These are phyloP conservation scores for Pseudonectria foliicola DNA, from an alignment of 2,329 filamentous ascomycete genomes.

Conservation along the genomic window DNA sequence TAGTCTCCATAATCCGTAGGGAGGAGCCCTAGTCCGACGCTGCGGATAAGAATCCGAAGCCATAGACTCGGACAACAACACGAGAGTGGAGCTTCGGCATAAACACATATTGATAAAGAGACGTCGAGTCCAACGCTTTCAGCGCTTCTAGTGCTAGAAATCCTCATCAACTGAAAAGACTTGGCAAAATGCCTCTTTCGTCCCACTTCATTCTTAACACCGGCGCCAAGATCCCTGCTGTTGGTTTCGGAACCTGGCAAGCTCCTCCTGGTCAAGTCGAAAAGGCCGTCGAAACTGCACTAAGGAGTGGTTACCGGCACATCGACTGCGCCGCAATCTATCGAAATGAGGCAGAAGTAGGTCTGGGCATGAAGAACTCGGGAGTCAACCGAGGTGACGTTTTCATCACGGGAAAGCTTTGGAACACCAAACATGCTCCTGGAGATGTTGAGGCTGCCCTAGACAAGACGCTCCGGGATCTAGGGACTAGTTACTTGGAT, in stretches of 20 bases:
- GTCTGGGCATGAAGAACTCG: conserved; percentile 31
- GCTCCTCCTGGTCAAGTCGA: conserved; percentile 33
- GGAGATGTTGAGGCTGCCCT: conserved; percentile 40
- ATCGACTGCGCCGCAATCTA: conserved; percentile 40
- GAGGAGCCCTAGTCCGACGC: too few species aligned
- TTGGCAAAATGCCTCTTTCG: conserved; percentile 6
- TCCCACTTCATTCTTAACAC: conserved; percentile 53
- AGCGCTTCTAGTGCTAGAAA: too few species aligned
- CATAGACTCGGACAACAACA: too few species aligned
- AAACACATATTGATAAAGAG: too few species aligned
- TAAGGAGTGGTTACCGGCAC: conserved; percentile 34
- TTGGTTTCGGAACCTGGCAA: conserved; percentile 72
- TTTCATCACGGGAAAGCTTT: conserved; percentile 54
- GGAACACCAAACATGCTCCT: conserved; percentile 47
- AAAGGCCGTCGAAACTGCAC: conserved; percentile 31
- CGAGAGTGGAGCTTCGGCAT: too few species aligned
- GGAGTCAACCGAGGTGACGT: conserved; percentile 33
- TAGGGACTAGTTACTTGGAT: conserved; percentile 44
- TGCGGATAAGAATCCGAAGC: too few species aligned
- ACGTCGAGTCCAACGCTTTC: too few species aligned
- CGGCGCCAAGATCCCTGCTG: conserved; percentile 65
- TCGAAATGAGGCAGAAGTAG: conserved; percentile 36
- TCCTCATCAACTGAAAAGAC: too few species aligned
- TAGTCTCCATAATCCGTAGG: too few species aligned
- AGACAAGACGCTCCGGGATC: conserved; percentile 38